A percentile compares a stretch with the other conserved stretches of the same genome.
These are phyloP conservation scores for Ceratobasidium sp. DNA, from an alignment of 1,284 basidiomycete species.

Conservation along the genomic window DNA sequence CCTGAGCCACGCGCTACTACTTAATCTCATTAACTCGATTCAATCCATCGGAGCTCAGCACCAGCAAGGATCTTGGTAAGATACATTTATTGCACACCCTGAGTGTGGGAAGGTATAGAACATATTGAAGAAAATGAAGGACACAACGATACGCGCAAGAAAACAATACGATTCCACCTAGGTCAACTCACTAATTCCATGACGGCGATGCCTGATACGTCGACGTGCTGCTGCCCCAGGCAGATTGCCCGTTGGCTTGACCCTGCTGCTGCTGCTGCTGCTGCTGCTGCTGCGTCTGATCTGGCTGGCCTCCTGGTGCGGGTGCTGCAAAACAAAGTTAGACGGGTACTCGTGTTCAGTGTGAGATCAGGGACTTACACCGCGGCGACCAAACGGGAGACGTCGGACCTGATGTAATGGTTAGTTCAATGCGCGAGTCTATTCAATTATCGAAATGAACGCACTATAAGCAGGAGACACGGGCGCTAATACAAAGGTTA, in stretches of 20 bases:
- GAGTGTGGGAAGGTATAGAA: conserved; percentile 31
- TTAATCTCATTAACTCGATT: too few relatives aligned
- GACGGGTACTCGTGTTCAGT: neutral
- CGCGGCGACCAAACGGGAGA: conserved; percentile 80
- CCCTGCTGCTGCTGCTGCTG: conserved; percentile 18
- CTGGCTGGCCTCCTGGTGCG: conserved; percentile 12
- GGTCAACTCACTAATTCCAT: conserved; percentile 41
- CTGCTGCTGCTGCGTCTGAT: conserved; percentile 19
- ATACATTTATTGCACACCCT: conserved; percentile 38
- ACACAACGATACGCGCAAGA: conserved; percentile 13
- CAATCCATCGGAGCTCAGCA: too few relatives aligned
- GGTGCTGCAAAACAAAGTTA: conserved; percentile 14
- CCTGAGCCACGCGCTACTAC: too few relatives aligned
- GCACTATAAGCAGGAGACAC: conserved; percentile 80
- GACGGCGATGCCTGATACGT: conserved; percentile 43
- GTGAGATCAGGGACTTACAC: conserved; percentile 2
- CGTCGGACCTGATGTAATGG: conserved; percentile 60
- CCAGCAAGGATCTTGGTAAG: too few relatives aligned
- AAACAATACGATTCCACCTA: too few relatives aligned
- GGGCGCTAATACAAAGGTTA: conserved; percentile 63
- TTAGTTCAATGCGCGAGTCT: conserved; percentile 11
- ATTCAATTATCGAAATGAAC: neutral
- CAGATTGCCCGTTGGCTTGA: conserved; percentile 42
- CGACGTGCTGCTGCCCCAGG: conserved; percentile 35
- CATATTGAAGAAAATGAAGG: conserved; percentile 15